phyloP scores from a whole-genome alignment of 2,329 filamentous ascomycete species.

The Xylariaceae sp. region DNA sequence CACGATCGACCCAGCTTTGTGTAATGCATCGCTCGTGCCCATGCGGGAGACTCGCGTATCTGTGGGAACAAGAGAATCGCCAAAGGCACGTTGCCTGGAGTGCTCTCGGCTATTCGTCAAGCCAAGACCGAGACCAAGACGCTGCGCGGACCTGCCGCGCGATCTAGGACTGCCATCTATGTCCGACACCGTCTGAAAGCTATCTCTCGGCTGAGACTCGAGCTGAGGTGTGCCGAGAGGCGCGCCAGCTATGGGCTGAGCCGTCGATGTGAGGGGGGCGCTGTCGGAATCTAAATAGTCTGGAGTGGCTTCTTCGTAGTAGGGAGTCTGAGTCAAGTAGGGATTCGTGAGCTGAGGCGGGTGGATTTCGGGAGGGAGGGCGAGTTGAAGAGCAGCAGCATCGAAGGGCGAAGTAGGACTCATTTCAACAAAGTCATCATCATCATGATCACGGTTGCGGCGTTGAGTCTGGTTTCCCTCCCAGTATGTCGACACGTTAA shows the following conservation, averaged over 20 bases:
- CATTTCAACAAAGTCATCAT: slow-evolving; percentile 29
- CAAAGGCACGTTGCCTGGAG: slow-evolving; percentile 51
- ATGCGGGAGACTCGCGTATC: slow-evolving; percentile 55
- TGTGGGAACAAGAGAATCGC: slow-evolving; percentile 49
- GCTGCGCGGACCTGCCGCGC: slow-evolving; percentile 44
- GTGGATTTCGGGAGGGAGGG: slow-evolving; percentile 49
- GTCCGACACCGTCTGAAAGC: slow-evolving; percentile 53
- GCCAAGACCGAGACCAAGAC: slow-evolving; percentile 45
- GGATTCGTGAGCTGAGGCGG: slow-evolving; percentile 31
- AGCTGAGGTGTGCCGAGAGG: slow-evolving; percentile 36
- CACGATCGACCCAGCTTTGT: slow-evolving; percentile 68
- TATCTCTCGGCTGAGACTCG: slow-evolving; percentile 44
- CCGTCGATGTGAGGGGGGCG: slow-evolving; percentile 51
- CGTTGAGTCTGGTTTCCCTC: slow-evolving; percentile 39
- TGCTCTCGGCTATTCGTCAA: slow-evolving; percentile 54
- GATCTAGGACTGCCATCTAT: slow-evolving; percentile 47
- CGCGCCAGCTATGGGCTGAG: slow-evolving; percentile 50
- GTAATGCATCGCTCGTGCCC: slow-evolving; percentile 59
- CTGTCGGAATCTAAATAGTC: slow-evolving; percentile 52
- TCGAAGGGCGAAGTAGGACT: slow-evolving; percentile 49
- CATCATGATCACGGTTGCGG: slow-evolving; percentile 32
- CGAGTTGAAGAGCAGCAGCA: slow-evolving; percentile 47
- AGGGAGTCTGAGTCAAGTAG: slow-evolving; percentile 34
- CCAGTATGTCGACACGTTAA: slow-evolving; percentile 50
- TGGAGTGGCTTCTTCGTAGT: slow-evolving; percentile 39